phyloP scores from a whole-genome alignment of 306 rosid species.

The Cucumis melo region DNA sequence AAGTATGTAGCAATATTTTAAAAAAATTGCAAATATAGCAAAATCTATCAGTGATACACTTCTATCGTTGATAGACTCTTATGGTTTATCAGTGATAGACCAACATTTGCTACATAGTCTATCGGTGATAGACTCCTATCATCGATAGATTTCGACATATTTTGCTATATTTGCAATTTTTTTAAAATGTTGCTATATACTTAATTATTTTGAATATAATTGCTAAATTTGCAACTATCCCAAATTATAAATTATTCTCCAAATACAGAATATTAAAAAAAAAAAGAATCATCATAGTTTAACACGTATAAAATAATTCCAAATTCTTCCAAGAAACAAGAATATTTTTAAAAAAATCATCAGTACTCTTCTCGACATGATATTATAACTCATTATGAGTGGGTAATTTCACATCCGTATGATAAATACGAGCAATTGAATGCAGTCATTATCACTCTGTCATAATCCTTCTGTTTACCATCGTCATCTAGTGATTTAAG shows the following conservation, averaged over 20 bases:
- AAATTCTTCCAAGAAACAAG: not conserved
- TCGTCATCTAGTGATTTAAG: constrained; percentile 36
- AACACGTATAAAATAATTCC: not conserved
- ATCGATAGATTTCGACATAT: too few species aligned
- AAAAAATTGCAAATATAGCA: too few species aligned
- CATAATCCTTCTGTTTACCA: constrained; percentile 21
- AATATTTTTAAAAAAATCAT: not conserved
- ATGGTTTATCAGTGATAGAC: too few species aligned
- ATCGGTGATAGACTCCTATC: too few species aligned
- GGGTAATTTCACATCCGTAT: constrained; percentile 39
- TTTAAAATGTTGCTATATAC: too few species aligned
- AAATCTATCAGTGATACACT: too few species aligned
- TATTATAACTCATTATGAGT: not conserved
- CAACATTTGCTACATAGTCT: too few species aligned
- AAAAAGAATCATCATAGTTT: not conserved
- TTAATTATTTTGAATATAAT: too few species aligned
- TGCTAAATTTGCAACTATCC: too few species aligned
- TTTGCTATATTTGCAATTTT: too few species aligned
- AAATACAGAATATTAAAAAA: not conserved
- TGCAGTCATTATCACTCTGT: constrained; percentile 28
- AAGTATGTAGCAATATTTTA: too few species aligned
- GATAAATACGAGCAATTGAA: constrained; percentile 58
- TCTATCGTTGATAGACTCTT: too few species aligned
- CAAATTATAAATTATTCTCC: not conserved
- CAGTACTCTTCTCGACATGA: not conserved